Evolutionary conservation across 108 stramenopile genomes (phyloP).

Genomic region (Bacterosira constricta): DNA sequence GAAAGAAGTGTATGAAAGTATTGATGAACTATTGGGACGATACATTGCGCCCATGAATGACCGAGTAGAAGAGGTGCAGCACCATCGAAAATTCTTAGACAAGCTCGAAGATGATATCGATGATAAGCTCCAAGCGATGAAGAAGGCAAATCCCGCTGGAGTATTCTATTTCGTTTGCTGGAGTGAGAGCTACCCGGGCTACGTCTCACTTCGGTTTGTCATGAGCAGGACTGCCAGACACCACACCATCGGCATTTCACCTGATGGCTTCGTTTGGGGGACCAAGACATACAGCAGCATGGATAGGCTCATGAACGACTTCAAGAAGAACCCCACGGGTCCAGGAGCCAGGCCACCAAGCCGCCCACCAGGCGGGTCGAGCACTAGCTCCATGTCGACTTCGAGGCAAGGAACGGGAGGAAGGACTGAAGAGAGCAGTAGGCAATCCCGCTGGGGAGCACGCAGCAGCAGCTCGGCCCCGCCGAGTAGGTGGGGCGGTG

Average conservation of each 20-base stretch:
- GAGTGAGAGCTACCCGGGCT: conserved; percentile 87
- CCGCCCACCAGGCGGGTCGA: conserved; percentile 10
- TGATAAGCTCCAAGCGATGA: conserved; percentile 64
- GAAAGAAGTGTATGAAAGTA: conserved; percentile 84
- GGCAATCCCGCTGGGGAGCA: conserved; percentile 47
- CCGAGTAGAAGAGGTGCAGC: conserved; percentile 75
- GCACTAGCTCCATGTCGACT: conserved; percentile 14
- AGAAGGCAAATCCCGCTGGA: conserved; percentile 57
- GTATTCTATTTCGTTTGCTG: conserved; percentile 83
- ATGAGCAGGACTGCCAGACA: conserved; percentile 61
- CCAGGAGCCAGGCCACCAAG: conserved; percentile 13
- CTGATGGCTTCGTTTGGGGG: conserved; percentile 81
- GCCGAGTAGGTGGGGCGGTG: conserved; percentile 21
- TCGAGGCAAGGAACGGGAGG: neutral
- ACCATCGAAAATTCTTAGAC: conserved; percentile 84
- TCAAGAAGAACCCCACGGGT: conserved; percentile 86
- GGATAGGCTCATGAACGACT: conserved; percentile 79
- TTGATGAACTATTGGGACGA: conserved; percentile 86
- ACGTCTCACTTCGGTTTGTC: conserved; percentile 76
- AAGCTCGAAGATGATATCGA: conserved; percentile 81
- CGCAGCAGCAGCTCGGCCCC: conserved; percentile 16
- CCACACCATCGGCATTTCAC: conserved; percentile 81
- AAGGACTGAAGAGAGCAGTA: conserved; percentile 17
- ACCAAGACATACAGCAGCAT: conserved; percentile 58
- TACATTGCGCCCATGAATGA: conserved; percentile 91